Evolutionary conservation across 2,329 filamentous ascomycete species (phyloP), one percentile per base, ranked within the genome.

Genomic region (Piedraia hortae): DNA sequence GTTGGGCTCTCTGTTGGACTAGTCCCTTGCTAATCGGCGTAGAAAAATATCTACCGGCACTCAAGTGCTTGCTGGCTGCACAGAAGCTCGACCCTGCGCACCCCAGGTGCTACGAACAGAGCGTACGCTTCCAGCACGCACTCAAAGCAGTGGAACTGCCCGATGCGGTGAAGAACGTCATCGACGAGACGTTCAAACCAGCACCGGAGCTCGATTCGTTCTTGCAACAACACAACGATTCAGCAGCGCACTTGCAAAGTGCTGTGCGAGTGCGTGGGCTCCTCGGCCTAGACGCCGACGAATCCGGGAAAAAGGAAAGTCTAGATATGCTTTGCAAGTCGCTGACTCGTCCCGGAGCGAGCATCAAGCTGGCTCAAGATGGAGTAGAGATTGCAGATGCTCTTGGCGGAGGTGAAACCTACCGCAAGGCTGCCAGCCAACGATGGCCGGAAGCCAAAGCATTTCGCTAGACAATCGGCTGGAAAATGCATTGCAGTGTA

Each of bases 1-100:
- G 67, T 51, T 6, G 14, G 16, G n/a, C 4, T 12, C 4, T 15
- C 4, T 4, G n/a, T 10, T 11, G 6, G 12, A 11, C 18, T 17
- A 20, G 4, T 11, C 24, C 14, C 26, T 30, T 22, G 31, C 28
- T 17, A 21, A 23, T 9, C 19, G 14, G 10, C 22, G 21, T 30
- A 44, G 80, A 65, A 41, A 91, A 91, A 52, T 77, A 73, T 38
- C 50, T 89, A 19, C 68, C 89, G 28, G 82, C 85, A 1, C 56
- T 91, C 27, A 73, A 75, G 37, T 90, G 75, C 45, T 59, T 97
- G 24, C 62, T 73, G 21, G 67, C 73, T 10, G 67, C 75, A 13
- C 50, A 63, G 24, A 53, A 57, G 3, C 53, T 91, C 15, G 67
- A 85, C 29, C 44, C 65, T 3, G 53, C 63, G 20, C 57, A 78